Evolutionary conservation across 2,329 filamentous ascomycete species (phyloP), one percentile per base, ranked within the genome.

Genomic region (Xylariomycetidae sp.): DNA sequence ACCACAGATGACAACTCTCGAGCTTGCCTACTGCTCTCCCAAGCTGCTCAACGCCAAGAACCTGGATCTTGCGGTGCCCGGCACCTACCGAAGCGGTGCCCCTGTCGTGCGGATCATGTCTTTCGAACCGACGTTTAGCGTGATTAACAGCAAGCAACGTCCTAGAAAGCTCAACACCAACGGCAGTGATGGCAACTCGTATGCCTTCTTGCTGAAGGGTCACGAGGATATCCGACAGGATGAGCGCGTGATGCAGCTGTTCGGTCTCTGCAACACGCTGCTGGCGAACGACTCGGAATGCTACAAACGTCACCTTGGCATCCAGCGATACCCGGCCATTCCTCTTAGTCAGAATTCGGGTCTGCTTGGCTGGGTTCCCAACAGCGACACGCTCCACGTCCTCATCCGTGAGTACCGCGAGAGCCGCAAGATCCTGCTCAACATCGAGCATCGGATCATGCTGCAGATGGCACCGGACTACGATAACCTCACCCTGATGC

Each of bases 401-500:
- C 74, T 99, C 29, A 98, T 99, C 53, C 79, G 92, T 44, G 92
- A 98, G 58, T 99, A 99, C 57, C 85, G 92, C 42, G 93, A 98
- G 60, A 94, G 85, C 47, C 80, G 92, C 34, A 95, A 95, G 66
- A 99, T 99, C 45, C 67, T 99, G 24, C 81, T 98, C 47, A 99
- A 98, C 55, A 99, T 99, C 44, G 92, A 99, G 64, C 92, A 99
- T 57, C 84, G 93, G 26, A 98, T 98, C 58, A 99, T 99, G 92
- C 70, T 99, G 36, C 93, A 99, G 60, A 98, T 98, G 92, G 92
- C 92, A 16, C 93, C 92, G 0, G 92, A 99, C 57, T 98, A 96
- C 54, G 92, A 98, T 56, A 95, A 95, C 52, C 78, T 99, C 29
- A 96, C 93, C 1, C 75, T 99, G 22, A 96, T 99, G 92, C 93